Base-by-base conservation (phyloP, 2,329 filamentous ascomycete species). In the Exophiala xenobiotica region DNA sequence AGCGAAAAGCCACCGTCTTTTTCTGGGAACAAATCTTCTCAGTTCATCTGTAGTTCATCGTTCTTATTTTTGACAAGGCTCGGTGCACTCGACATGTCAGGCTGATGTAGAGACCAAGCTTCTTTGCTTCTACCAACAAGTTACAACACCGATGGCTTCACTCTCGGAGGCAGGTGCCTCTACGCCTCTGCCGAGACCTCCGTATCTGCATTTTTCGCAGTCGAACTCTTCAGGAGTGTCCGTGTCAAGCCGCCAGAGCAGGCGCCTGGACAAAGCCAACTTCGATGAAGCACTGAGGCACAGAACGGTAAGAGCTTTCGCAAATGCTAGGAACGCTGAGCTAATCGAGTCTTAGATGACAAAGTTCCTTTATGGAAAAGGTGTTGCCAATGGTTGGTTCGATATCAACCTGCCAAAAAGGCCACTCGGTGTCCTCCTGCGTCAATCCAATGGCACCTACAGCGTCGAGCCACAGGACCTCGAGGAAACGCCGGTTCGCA, bases 381-480 rank as follows among this genome's bases (percentile, higher is more conserved):
- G 64, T 56, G 54, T 57, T 49, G 58, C 62, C 14, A 62, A 61
- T 51, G 58, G 60, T 46, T 64, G 62, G 63, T 61, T 63, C 50
- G 50, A 53, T 31, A 33, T 44, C 50, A 44, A 49, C 43, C 37
- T 49, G 50, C 50, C 50, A 38, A 53, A 53, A 43, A 53, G 43
- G 44, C 50, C 50, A 49, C 50, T 53, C 20, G 72, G 71, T 31
- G 68, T 74, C 24, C 63, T 74, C 9, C 54, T 74, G 44, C 64
- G 69, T 33, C 65, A 66, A 40, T 65, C 68, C n/a, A 64, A 70
- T 33, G 72, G 71, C 43, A 63, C 65, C 23, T 76, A 75, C 53
- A 65, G 72, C 22, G 67, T 69, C 11, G 69, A 73, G 37, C 75
- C 75, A 0, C 63, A 70, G 19, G 60, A 64, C 4, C 52, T 74